phyloP scores from a whole-genome alignment of 2,329 filamentous ascomycete genomes.

The Sporothrix pallida region DNA sequence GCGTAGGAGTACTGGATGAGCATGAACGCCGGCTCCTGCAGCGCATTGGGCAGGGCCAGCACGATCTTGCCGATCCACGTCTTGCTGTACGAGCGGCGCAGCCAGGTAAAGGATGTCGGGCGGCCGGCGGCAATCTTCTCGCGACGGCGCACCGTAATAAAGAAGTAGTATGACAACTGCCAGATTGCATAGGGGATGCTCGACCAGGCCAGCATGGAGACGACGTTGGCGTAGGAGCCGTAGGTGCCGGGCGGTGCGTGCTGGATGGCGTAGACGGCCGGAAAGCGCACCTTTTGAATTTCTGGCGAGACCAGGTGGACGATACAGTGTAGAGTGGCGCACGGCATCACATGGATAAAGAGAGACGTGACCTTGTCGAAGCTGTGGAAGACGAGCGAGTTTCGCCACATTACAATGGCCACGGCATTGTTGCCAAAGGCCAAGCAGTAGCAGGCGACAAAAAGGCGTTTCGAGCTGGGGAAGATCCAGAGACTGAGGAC shows the following conservation, averaged over 20 bases:
- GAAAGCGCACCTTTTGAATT: conserved; percentile 73
- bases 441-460: conserved; percentile 90
- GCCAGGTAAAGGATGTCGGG: conserved; percentile 96
- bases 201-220: conserved; percentile 92
- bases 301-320: conserved; percentile 78
- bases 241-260: conserved; percentile 70
- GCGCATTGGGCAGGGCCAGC: conserved; percentile 70
- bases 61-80: conserved; percentile 88
- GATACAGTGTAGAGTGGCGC: conserved; percentile 88
- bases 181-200: conserved; percentile 90
- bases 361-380: conserved; percentile 97
- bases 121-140: conserved; percentile 95
- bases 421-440: conserved; percentile 96
- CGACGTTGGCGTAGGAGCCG: conserved; percentile 76
- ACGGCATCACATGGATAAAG: conserved; percentile 99
- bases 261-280: conserved; percentile 84
- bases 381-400: conserved; percentile 97
- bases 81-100: conserved; percentile 87
- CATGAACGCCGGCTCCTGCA: conserved; percentile 95
- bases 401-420: conserved; percentile 98
- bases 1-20: conserved; percentile 92
- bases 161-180: conserved; percentile 91
- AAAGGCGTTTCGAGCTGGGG: conserved; percentile 85
- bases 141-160: conserved; percentile 92
- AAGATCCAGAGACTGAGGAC: conserved; percentile 88